Percentiles rank a stretch among this genome's conserved stretches.
phyloP scores from a whole-genome alignment of 2,329 filamentous ascomycete genomes.

The Dothidotthia symphoricarpi region DNA sequence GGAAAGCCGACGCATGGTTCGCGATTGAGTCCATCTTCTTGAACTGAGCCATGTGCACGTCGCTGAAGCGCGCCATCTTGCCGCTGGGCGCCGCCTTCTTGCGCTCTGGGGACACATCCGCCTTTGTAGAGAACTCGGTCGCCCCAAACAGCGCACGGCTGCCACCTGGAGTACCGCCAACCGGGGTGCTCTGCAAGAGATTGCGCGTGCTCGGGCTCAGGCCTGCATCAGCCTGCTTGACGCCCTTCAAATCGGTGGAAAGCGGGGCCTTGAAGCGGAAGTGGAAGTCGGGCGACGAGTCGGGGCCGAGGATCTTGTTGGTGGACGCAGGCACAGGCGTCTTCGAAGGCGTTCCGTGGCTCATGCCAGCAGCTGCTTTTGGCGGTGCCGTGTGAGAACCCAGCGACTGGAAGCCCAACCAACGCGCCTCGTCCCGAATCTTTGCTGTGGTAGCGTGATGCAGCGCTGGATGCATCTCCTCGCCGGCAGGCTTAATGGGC shows the following conservation, averaged over 20 bases:
- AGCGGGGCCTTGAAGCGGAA: slow-evolving; percentile 62
- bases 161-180: slow-evolving; percentile 51
- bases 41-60: slow-evolving; percentile 82
- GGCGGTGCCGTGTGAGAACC: slow-evolving; percentile 54
- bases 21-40: slow-evolving; percentile 98
- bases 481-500: slow-evolving; percentile 66
- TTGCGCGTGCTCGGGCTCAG: slow-evolving; percentile 59
- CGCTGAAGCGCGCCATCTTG: slow-evolving; percentile 75
- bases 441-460: slow-evolving; percentile 72
- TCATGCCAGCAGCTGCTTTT: slow-evolving; percentile 45
- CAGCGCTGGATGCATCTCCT: slow-evolving; percentile 91
- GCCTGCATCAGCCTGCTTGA: slow-evolving; percentile 59
- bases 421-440: slow-evolving; percentile 73
- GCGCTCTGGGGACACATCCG: slow-evolving; percentile 53
- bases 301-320: slow-evolving; percentile 10
- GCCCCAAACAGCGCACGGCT: slow-evolving; percentile 41
- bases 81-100: slow-evolving; percentile 79
- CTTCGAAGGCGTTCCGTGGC: slow-evolving; percentile 66
- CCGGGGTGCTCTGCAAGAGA: slow-evolving; percentile 66
- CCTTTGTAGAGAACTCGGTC: slow-evolving; percentile 35
- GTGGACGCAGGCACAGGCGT: slow-evolving; percentile 28
- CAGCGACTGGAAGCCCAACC: slow-evolving; percentile 74
- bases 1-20: slow-evolving; percentile 76
- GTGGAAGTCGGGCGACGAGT: slow-evolving; percentile 62
- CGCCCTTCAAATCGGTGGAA: slow-evolving; percentile 58